Evolutionary conservation across 441 rosid genomes (phyloP).

Genomic region (Croton setiger): DNA sequence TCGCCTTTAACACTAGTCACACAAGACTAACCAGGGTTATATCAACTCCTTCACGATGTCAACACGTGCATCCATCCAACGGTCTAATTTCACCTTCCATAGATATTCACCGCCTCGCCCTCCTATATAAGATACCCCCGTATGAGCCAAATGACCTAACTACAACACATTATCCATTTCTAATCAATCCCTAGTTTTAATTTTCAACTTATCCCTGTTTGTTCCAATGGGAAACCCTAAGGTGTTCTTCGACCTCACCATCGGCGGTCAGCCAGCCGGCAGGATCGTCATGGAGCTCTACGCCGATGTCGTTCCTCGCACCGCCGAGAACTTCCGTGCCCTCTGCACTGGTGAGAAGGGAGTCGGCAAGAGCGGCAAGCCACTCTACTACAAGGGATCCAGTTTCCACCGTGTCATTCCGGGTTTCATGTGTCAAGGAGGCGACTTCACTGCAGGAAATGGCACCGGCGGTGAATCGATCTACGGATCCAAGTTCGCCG

Average conservation of each 20-base stretch:
- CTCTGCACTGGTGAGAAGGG: slow-evolving; percentile 94
- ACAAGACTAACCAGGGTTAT: slow-evolving; percentile 36
- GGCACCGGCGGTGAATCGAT: slow-evolving; percentile 90
- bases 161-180: not conserved
- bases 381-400: slow-evolving; percentile 76
- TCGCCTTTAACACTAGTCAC: slow-evolving; percentile 32
- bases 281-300: slow-evolving; percentile 79
- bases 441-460: slow-evolving; percentile 77
- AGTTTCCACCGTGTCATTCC: slow-evolving; percentile 76
- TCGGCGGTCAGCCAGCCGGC: slow-evolving; percentile 60
- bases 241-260: slow-evolving; percentile 71
- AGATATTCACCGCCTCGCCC: slow-evolving; percentile 24
- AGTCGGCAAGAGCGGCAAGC: slow-evolving; percentile 47
- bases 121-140: slow-evolving; percentile 27
- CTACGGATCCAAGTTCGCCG: slow-evolving; percentile 68
- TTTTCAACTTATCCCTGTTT: not conserved
- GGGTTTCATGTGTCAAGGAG: slow-evolving; percentile 75
- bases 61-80: slow-evolving; percentile 46
- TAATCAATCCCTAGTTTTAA: no score
- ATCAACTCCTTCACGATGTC: slow-evolving; percentile 18
- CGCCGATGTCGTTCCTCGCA: slow-evolving; percentile 57
- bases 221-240: slow-evolving; percentile 51
- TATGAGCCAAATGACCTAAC: slow-evolving; percentile 8
- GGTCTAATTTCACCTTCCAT: slow-evolving; percentile 16
- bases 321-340: slow-evolving; percentile 86